These are phyloP conservation scores for Bisporella sp. DNA, from an alignment of 2,329 filamentous ascomycete genomes.

Conservation along the genomic window DNA sequence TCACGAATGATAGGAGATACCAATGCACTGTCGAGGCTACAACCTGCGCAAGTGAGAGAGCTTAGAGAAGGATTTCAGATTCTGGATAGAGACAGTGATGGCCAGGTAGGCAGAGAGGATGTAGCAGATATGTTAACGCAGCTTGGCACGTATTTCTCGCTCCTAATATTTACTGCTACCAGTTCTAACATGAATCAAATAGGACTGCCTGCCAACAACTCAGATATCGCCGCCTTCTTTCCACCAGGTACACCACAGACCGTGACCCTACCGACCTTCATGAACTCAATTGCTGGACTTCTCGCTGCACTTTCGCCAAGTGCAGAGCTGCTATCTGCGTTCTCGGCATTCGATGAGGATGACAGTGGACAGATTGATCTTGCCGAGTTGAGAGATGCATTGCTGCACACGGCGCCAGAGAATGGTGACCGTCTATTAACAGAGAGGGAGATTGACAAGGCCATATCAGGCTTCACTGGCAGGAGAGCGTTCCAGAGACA, in stretches of 20 bases:
- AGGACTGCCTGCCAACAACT: slow-evolving; percentile 68
- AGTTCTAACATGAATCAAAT: slow-evolving; percentile 1
- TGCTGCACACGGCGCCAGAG: slow-evolving; percentile 77
- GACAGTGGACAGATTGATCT: slow-evolving; percentile 91
- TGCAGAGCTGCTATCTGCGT: slow-evolving; percentile 78
- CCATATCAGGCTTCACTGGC: slow-evolving; percentile 81
- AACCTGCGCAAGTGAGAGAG: slow-evolving; percentile 75
- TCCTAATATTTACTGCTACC: background rate
- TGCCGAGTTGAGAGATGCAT: slow-evolving; percentile 70
- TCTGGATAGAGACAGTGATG: slow-evolving; percentile 82
- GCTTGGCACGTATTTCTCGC: slow-evolving; percentile 48
- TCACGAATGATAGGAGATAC: slow-evolving; percentile 13
- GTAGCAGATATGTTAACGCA: slow-evolving; percentile 83
- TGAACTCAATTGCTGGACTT: slow-evolving; percentile 72
- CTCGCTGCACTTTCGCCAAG: slow-evolving; percentile 69
- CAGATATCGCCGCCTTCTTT: slow-evolving; percentile 76
- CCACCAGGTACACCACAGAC: slow-evolving; percentile 63
- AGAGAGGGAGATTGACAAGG: slow-evolving; percentile 72
- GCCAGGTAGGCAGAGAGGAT: slow-evolving; percentile 73
- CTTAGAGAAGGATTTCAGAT: slow-evolving; percentile 92
- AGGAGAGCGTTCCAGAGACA: slow-evolving; percentile 72
- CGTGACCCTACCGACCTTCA: slow-evolving; percentile 77
- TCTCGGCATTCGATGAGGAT: slow-evolving; percentile 92
- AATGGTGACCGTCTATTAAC: slow-evolving; percentile 57
- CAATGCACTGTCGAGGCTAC: slow-evolving; percentile 63